Percentiles rank a stretch among this genome's conserved stretches.
Conservation (phyloP, 169 alveolate genomes). For the Miamiensis avidus region DNA sequence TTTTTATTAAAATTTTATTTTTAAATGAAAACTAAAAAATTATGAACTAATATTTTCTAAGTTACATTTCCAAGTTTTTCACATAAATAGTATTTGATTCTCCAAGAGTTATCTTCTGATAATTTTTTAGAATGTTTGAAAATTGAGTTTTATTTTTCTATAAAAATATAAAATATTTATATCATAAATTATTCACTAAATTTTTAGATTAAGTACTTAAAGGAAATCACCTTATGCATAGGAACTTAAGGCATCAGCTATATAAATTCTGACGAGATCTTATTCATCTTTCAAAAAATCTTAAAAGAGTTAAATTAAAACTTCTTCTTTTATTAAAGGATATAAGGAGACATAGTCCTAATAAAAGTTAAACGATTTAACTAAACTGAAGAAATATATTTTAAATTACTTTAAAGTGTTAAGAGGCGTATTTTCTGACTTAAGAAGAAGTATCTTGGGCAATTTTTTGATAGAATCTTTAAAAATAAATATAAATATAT, state of each 20-base stretch:
- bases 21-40: neutral
- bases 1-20: neutral
- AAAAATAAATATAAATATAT: neutral
- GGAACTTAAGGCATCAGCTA: constrained; percentile 59
- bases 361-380: neutral
- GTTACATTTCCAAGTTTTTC: constrained; percentile 61
- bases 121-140: constrained; percentile 56
- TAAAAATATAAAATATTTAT: neutral
- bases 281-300: constrained; percentile 61
- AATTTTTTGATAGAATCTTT: constrained; percentile 36
- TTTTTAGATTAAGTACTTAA: constrained; percentile 25
- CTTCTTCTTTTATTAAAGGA: constrained; percentile 53
- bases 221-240: constrained; percentile 34
- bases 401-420: constrained; percentile 41
- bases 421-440: constrained; percentile 66
- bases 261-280: constrained; percentile 69
- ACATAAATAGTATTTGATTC: constrained; percentile 68
- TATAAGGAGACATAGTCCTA: constrained; percentile 52
- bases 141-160: constrained; percentile 12
- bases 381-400: neutral
- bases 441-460: constrained; percentile 55
- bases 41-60: too few relatives aligned
- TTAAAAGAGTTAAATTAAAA: constrained; percentile 47
- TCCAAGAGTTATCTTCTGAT: constrained; percentile 77
- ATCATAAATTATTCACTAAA: neutral